Evolutionary conservation across 352 stramenopile species (phyloP).

Genomic region (Blastocystis sp.): DNA sequence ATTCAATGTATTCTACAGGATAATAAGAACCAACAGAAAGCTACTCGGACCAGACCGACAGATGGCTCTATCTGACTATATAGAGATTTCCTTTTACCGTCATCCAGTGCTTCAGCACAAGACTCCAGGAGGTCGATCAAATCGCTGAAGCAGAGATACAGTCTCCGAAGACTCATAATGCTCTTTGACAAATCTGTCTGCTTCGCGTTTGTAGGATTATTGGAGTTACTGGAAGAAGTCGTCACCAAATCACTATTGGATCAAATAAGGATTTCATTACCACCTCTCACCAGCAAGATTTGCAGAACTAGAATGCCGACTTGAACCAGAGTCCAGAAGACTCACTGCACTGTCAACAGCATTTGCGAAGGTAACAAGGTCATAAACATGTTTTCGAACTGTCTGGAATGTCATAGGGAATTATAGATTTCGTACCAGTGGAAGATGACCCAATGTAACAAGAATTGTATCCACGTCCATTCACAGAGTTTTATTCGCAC

Average conservation of each 20-base stretch:
- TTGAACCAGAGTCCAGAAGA: slow-evolving; percentile 13
- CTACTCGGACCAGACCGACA: not conserved
- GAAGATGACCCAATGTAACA: slow-evolving; percentile 13
- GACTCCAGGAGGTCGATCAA: slow-evolving; percentile 11
- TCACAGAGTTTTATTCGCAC: not conserved
- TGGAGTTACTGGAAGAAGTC: not conserved
- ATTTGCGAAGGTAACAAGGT: not conserved
- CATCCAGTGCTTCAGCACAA: slow-evolving; percentile 8
- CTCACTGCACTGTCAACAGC: slow-evolving; percentile 39
- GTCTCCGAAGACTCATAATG: not conserved
- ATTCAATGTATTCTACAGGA: not conserved
- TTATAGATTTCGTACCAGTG: not conserved
- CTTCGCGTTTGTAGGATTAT: not conserved
- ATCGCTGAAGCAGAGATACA: slow-evolving; percentile 33
- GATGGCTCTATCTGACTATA: slow-evolving; percentile 40
- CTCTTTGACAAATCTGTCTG: not conserved
- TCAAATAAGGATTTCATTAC: not conserved
- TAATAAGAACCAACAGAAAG: not conserved
- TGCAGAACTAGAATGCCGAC: not conserved
- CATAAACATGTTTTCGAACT: not conserved
- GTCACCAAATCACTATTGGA: not conserved
- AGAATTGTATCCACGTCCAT: slow-evolving; percentile 56
- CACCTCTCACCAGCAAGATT: not conserved
- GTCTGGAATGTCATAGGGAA: not conserved
- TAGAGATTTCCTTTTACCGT: slow-evolving; percentile 1